A percentile compares a stretch with the other conserved stretches of the same genome.
Evolutionary conservation across 768 basidiomycete genomes (phyloP).

Genomic region (Pholiota molesta): DNA sequence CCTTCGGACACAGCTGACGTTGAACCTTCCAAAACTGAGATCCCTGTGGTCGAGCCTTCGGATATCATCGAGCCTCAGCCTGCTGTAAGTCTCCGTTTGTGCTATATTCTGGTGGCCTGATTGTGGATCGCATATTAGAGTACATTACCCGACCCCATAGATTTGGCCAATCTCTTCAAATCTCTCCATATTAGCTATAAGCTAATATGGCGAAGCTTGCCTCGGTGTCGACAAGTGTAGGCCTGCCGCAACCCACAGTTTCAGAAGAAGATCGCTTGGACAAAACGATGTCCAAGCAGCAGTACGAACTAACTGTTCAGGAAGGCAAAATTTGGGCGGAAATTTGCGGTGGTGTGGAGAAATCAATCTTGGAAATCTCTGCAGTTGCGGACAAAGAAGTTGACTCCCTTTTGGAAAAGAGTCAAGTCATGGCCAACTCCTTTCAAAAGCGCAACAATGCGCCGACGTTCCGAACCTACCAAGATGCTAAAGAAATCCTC

Average conservation of each 20-base stretch:
- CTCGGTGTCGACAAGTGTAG: conserved; percentile 34
- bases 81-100: neutral
- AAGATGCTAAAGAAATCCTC: conserved; percentile 70
- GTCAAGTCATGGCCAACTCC: conserved; percentile 60
- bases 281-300: conserved; percentile 61
- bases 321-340: conserved; percentile 65
- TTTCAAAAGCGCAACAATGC: conserved; percentile 63
- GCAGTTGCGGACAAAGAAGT: conserved; percentile 1
- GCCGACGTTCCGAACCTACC: conserved; percentile 69
- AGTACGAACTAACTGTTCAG: conserved; percentile 58
- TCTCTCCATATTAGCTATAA: conserved; percentile 53
- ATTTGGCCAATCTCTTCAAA: conserved; percentile 42
- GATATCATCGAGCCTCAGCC: neutral
- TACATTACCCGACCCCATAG: conserved; percentile 16
- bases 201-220: conserved; percentile 48
- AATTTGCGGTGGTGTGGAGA: conserved; percentile 1
- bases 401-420: conserved; percentile 48
- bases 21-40: no score
- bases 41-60: neutral
- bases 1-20: no score
- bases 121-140: neutral
- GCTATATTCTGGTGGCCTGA: no score
- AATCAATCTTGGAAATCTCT: neutral
- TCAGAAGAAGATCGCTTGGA: conserved; percentile 35
- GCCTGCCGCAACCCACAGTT: conserved; percentile 8